A percentile compares a stretch with the other conserved stretches of the same genome.
These are phyloP conservation scores for Salvia rosmarinus DNA, from an alignment of 257 asterid genomes.

Conservation along the genomic window DNA sequence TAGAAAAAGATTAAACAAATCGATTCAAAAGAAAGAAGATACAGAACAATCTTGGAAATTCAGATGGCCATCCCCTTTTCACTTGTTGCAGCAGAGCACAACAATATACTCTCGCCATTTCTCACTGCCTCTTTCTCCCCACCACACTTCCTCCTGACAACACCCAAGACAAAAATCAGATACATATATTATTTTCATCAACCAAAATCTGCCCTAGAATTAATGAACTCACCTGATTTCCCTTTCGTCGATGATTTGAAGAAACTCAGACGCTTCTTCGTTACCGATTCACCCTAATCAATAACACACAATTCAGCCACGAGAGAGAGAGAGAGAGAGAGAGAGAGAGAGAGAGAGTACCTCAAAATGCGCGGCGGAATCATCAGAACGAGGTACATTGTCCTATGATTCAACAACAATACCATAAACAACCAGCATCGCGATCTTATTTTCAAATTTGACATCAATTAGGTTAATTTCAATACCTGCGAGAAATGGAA, in stretches of 20 bases:
- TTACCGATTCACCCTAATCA: conserved; percentile 59
- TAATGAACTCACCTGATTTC: conserved; percentile 57
- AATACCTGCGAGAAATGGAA: conserved; percentile 56
- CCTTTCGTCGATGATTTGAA: conserved; percentile 57
- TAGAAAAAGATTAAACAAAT: conserved; percentile 49
- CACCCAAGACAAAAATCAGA: neutral
- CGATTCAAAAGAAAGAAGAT: conserved; percentile 42
- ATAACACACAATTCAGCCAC: neutral
- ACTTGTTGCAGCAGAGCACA: conserved; percentile 42
- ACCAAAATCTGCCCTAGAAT: too few species aligned
- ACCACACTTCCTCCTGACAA: conserved; percentile 57
- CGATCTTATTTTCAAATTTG: neutral
- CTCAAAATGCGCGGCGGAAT: conserved; percentile 54
- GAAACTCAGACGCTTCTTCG: conserved; percentile 60
- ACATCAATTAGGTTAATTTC: neutral
- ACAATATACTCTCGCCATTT: conserved; percentile 36
- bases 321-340: neutral
- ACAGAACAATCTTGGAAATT: conserved; percentile 53
- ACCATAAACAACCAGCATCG: neutral
- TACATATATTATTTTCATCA: too few species aligned
- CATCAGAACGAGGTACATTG: conserved; percentile 46
- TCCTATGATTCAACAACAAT: conserved; percentile 40
- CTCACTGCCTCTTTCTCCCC: conserved; percentile 66
- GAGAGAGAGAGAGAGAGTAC: conserved; percentile 34
- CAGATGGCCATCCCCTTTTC: conserved; percentile 44